Evolutionary conservation across 164 flowering plant genomes (phyloP), one percentile per base, ranked within the genome.

Genomic region (Piper betle): DNA sequence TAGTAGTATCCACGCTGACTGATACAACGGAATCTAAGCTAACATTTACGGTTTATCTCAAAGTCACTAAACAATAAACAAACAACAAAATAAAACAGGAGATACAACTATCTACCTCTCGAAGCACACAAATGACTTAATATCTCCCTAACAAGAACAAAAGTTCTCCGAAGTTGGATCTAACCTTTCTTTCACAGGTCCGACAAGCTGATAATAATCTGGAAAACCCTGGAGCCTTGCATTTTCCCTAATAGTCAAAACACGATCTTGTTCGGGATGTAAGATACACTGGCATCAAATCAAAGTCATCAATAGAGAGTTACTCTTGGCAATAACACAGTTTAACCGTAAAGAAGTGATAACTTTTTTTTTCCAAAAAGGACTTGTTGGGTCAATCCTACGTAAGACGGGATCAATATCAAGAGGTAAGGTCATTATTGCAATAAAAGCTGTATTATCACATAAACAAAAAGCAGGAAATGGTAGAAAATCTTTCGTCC

Each of bases 181-280:
- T 46, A 46, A 19, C 86, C 89, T 85, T 37, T 86, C 81, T 53
- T 83, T 87, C 0, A 80, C 37, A 1, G 91, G 79, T 8, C 96
- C 96, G 55, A 54, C 56, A 0, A 89, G 76, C 63, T 81, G 67
- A 56, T 87, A 87, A 16, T 69, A 78, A 53, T 89, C 96, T 0
- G 94, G 91, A 60, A 89, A 89, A 0, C 96, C 96, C 63, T 89
- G 96, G 1, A 89, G 56, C 13, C 94, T 74, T 1, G 98, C 97
- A 71, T 87, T 87, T 52, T 92, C 98, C 5, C 98, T 81, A 17
- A 92, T 67, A 0, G 97, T 52, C 0, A 89, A 70, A 1, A 92
- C 96, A n/a, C 98, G 64, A 52, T 89, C 88, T 77, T 91, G 97
- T 2, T 59, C 72, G 0, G 97, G 97, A 56, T 91, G 97, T 3